Evolutionary conservation across 2,329 filamentous ascomycete genomes (phyloP).

Genomic region (Macrophomina phaseolina): DNA sequence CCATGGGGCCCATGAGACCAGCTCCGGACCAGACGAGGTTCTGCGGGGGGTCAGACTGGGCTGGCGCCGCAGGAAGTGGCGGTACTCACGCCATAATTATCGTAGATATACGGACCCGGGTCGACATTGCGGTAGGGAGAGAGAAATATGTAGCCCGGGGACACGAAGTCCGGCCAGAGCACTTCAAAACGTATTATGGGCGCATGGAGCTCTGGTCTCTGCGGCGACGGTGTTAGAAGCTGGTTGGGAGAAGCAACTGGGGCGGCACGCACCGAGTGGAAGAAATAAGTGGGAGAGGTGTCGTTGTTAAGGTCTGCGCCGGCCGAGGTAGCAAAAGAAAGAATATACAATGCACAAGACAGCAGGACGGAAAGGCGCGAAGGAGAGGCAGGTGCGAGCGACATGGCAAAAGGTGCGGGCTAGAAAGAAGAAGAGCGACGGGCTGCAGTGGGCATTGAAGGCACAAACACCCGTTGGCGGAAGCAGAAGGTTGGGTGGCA

Average conservation of each 20-base stretch:
- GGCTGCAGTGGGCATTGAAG: conserved; percentile 13
- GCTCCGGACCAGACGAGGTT: conserved; percentile 55
- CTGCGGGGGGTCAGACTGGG: conserved; percentile 32
- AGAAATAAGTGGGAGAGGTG: conserved; percentile 28
- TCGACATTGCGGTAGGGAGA: conserved; percentile 57
- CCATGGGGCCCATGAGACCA: conserved; percentile 58
- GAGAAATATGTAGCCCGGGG: conserved; percentile 57
- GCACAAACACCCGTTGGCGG: not conserved
- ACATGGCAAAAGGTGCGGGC: conserved; percentile 12
- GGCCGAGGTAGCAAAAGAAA: conserved; percentile 11
- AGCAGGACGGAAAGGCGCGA: conserved; percentile 19
- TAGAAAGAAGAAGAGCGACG: not conserved
- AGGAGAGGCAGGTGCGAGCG: conserved; percentile 8
- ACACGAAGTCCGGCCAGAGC: conserved; percentile 29
- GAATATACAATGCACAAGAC: conserved; percentile 6
- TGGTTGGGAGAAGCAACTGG: not conserved
- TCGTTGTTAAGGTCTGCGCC: conserved; percentile 28
- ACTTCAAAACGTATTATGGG: conserved; percentile 38
- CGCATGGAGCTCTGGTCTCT: conserved; percentile 48
- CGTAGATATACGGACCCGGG: conserved; percentile 59
- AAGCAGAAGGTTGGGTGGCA: not conserved
- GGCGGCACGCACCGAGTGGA: conserved; percentile 24
- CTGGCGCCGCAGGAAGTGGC: not conserved
- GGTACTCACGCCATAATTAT: conserved; percentile 52
- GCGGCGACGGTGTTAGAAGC: conserved; percentile 1